Evolutionary conservation across 129 eudicot species (phyloP).

Genomic region (Lactuca saligna): DNA sequence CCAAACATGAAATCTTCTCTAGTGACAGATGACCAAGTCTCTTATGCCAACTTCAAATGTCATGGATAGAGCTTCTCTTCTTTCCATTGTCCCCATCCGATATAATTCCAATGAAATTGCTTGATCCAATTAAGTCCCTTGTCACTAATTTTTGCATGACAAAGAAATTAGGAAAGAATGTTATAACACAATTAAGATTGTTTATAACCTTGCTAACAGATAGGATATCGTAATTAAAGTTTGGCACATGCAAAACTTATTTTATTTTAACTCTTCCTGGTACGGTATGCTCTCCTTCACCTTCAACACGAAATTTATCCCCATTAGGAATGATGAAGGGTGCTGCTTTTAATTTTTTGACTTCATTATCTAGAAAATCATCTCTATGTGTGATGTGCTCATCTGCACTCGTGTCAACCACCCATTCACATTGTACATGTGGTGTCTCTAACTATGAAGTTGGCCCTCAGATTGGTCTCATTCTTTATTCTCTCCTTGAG

Average conservation of each 20-base stretch:
- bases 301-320: not conserved
- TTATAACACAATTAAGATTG: not conserved
- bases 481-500: not conserved
- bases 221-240: not conserved
- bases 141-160: not conserved
- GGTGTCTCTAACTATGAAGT: not conserved
- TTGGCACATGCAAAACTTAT: not conserved
- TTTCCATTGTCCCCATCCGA: not conserved
- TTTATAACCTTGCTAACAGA: not conserved
- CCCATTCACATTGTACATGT: not conserved
- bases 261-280: not conserved
- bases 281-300: not conserved
- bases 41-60: not conserved
- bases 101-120: not conserved
- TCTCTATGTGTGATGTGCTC: not conserved
- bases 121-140: not conserved
- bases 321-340: not conserved
- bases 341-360: not conserved
- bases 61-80: too few relatives aligned
- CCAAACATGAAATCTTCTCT: not conserved
- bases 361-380: slow-evolving; percentile 4
- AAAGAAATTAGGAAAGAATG: too few relatives aligned
- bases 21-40: not conserved
- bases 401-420: not conserved
- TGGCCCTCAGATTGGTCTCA: not conserved